phyloP scores from a whole-genome alignment of 2,329 filamentous ascomycete genomes.

The Colletotrichum tanaceti region DNA sequence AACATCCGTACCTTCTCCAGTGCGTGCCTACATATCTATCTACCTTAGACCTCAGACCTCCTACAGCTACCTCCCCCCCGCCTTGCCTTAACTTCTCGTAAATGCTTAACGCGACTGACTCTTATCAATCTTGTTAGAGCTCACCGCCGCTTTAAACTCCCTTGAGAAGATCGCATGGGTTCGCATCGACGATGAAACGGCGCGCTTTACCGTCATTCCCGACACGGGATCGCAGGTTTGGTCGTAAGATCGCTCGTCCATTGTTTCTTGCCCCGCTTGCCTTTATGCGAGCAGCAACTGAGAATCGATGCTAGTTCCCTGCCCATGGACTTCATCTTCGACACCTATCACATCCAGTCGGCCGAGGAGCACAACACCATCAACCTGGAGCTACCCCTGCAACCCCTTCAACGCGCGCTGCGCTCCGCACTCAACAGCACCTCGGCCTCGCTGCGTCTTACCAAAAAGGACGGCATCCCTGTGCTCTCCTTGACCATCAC shows the following conservation, averaged over 20 bases:
- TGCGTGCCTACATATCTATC: slow-evolving; percentile 48
- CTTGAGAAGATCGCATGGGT: slow-evolving; percentile 90
- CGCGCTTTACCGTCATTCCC: slow-evolving; percentile 95
- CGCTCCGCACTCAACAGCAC: slow-evolving; percentile 86
- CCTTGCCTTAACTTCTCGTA: neutral
- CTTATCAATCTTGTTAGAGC: slow-evolving; percentile 57
- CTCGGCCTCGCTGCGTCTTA: slow-evolving; percentile 86
- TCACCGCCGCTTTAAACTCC: slow-evolving; percentile 72
- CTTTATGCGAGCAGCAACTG: slow-evolving; percentile 6
- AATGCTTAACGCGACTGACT: neutral
- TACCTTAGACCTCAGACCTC: too few species aligned
- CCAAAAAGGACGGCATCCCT: slow-evolving; percentile 90
- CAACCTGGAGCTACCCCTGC: slow-evolving; percentile 94
- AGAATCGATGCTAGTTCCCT: slow-evolving; percentile 59
- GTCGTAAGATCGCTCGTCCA: slow-evolving; percentile 70
- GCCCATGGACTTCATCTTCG: slow-evolving; percentile 85
- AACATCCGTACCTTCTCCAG: slow-evolving; percentile 76
- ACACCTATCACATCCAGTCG: slow-evolving; percentile 86
- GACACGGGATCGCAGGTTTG: slow-evolving; percentile 96
- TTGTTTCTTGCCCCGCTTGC: too few species aligned
- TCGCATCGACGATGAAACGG: slow-evolving; percentile 85
- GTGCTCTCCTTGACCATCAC: slow-evolving; percentile 91
- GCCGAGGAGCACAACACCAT: slow-evolving; percentile 87
- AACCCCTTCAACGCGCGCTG: slow-evolving; percentile 88
- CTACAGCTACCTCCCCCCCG: too few species aligned